Evolutionary conservation across 345 rosid species (phyloP), one percentile per base, ranked within the genome.

Genomic region (sweet orange (Citrus sinensis)): DNA sequence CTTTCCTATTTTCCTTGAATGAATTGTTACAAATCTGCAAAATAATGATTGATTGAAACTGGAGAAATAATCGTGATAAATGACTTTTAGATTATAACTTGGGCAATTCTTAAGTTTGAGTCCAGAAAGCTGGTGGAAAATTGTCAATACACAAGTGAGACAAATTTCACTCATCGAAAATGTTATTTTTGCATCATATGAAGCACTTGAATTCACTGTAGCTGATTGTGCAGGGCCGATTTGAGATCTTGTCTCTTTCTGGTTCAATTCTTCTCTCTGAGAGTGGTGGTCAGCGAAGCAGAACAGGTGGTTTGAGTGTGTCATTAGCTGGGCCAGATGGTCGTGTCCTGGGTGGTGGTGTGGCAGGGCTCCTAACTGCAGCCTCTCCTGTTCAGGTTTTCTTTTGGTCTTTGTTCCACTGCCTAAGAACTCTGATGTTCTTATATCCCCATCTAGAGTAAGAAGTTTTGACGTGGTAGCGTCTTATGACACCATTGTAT

Each of bases 301-400:
- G 89, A 81, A 82, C 83, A 8, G 86, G 89, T 25, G 89, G 85
- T 24, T 59, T 87, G 59, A 87, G 87, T 42, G 82, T 85, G 61
- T 80, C 83, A 46, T 60, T 87, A 25, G 72, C 89, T 62, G 89
- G 87, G 27, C 82, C 87, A 61, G 89, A 87, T 77, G 89, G 89
- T 14, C 85, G 87, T 32, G 85, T 87, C 61, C 76, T 87, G 10
- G 89, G 89, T 67, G 89, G 89, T 51, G 70, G 86, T n/a, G 87
- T 87, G 46, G 87, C 89, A 32, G 89, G 89, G 69, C 83, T 85
- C 22, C 78, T 87, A 69, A 80, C 58, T 7, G 89, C 89, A 39
- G 87, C 87, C 61, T 71, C 87, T 22, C 87, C 89, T 32, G 86
- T 87, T 55, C 89, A 84, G 89, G 89, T 82, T 29, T 56, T 58